Base-by-base conservation (phyloP, 352 stramenopile species). In the Pythium sp. region DNA sequence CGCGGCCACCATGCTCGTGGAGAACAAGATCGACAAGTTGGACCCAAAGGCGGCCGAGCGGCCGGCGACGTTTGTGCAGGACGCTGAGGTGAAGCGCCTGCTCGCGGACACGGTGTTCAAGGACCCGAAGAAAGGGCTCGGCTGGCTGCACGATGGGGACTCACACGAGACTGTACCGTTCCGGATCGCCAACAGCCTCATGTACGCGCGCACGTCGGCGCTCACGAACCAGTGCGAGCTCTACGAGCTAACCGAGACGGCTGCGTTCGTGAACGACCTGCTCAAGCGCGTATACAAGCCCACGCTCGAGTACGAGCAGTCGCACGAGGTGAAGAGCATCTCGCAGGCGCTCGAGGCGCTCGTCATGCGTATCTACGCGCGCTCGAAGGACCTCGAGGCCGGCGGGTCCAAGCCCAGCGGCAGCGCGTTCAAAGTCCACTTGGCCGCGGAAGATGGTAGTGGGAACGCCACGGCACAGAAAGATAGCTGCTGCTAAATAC, bases 11-110 rank as follows among this genome's bases (percentile, higher is more conserved):
- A 89, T 91, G 82, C 78, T 92, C 26, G 80, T 92, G 36, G 82
- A 89, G 67, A 92, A 92, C 75, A 92, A 92, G 67, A 79, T 72
- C 24, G 84, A 92, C 65, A 79, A 86, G 58, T 65, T 89, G 7
- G 68, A 80, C 30, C 8, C 65, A 5, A 81, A 77, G 53, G 67
- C 73, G 7, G 32, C 67, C 5, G 73, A 87, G 47, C 72, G 77
- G 0, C 78, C 78, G 6, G 32, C 74, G 6, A 66, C 67, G 0
- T 86, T 86, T 56, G 79, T 87, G 5, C 72, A 88, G 55, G 72
- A 88, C 26, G 71, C 75, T 3, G 77, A 87, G 11, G 72, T 87
- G 46, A 80, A 85, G 69, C 76, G 74, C 24, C 32, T 83, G 43
- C 72, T 91, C 11, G 54, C 64, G 0, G 79, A 85, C 18, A 74